Evolutionary conservation across 2,329 filamentous ascomycete species (phyloP), one percentile per base, ranked within the genome.

Genomic region (Microsporum audouinii): DNA sequence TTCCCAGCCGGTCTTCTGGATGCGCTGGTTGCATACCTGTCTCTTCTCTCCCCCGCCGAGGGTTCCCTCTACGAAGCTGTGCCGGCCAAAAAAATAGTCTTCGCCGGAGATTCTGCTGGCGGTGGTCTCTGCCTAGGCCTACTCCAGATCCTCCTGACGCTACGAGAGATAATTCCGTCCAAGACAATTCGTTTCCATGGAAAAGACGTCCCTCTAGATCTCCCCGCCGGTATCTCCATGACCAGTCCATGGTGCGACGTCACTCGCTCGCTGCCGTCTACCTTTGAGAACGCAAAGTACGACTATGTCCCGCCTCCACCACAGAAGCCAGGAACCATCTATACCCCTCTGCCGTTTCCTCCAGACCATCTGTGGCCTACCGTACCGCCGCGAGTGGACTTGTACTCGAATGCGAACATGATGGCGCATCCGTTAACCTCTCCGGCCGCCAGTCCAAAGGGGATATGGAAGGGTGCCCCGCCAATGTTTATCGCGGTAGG

Each of bases 1-100:
- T 80, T 79, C 63, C 78, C 77, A 14, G 71, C 76, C 3, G 75
- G 75, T 2, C 66, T 80, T 4, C 70, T 79, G 45, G 78, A 80
- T 65, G 72, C 73, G 31, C 66, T 80, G n/a, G 69, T 75, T 12
- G 73, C 75, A n/a, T 80, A 79, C 62, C 69, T 80, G 2, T 76
- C 74, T 33, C 72, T 80, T 33, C 69, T 79, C 5, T 71, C 75
- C 10, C 78, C 77, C 8, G 76, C 77, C 0, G 67, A 71, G 10
- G 75, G 73, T 10, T 71, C 76, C 17, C 65, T 74, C 12, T 77
- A 79, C 62, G 66, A 71, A 14, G 70, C 77, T 14, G 68, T 79
- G 1, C 71, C 73, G 8, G 71, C 77, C 3, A 69, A 71, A 58
- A 75, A 75, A 60, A 79, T 80, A 61, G 66, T 79, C 55, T 63